Conservation (phyloP, 768 basidiomycete species). For the Leccinum disarticulatum region DNA sequence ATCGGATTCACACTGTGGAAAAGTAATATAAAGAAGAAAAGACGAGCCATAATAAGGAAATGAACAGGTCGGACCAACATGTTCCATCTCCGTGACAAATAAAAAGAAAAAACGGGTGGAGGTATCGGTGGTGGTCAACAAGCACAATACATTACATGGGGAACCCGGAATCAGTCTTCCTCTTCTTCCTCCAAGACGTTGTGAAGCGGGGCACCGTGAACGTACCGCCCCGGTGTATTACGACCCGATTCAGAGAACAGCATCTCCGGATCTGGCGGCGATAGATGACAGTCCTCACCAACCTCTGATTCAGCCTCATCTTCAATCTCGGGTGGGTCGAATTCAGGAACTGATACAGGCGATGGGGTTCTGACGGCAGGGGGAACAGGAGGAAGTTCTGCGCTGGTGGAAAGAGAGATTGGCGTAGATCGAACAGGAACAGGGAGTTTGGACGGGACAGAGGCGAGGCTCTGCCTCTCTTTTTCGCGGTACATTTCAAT, state of each 20-base stretch:
- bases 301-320: slow-evolving; percentile 31
- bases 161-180: slow-evolving; percentile 41
- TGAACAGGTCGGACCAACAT: slow-evolving; percentile 4
- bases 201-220: slow-evolving; percentile 84
- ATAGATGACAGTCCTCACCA: slow-evolving; percentile 19
- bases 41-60: neutral
- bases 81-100: slow-evolving; percentile 11
- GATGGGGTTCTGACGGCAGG: slow-evolving; percentile 10
- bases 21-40: neutral
- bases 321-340: slow-evolving; percentile 27
- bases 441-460: slow-evolving; percentile 34
- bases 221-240: slow-evolving; percentile 68
- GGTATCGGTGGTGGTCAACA: slow-evolving; percentile 28
- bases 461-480: slow-evolving; percentile 44
- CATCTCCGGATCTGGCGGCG: slow-evolving; percentile 35
- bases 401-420: slow-evolving; percentile 10
- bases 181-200: slow-evolving; percentile 86
- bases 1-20: slow-evolving; percentile 4
- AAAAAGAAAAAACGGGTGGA: slow-evolving; percentile 10
- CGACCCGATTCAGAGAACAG: slow-evolving; percentile 50
- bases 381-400: slow-evolving; percentile 8
- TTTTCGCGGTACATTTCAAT: slow-evolving; percentile 85
- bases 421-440: slow-evolving; percentile 27
- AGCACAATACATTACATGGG: slow-evolving; percentile 24
- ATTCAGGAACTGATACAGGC: slow-evolving; percentile 17